A percentile compares a stretch with the other conserved stretches of the same genome.
Evolutionary conservation across 495 filamentous ascomycete genomes (phyloP).

Genomic region (Trichoderma asperelloides): DNA sequence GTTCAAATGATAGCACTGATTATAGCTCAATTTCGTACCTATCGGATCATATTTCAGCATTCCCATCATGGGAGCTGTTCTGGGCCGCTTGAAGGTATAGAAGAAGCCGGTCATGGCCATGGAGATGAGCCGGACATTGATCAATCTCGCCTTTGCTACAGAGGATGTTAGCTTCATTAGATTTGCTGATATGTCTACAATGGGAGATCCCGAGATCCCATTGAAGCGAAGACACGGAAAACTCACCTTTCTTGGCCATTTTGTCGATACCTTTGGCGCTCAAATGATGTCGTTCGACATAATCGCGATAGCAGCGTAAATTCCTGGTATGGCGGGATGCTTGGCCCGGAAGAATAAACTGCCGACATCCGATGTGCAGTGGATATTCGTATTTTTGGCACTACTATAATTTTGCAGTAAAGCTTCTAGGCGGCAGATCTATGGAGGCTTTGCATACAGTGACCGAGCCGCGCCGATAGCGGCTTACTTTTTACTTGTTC

Average conservation of each 20-base stretch:
- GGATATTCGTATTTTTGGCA: not conserved
- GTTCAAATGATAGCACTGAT: too few species aligned
- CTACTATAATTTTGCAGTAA: not conserved
- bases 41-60: constrained; percentile 99
- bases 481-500: not conserved
- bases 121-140: constrained; percentile 87
- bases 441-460: not conserved
- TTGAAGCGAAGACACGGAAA: constrained; percentile 6
- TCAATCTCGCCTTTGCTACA: constrained; percentile 82
- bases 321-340: constrained; percentile 1
- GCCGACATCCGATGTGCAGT: not conserved
- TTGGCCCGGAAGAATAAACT: not conserved
- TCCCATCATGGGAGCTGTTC: constrained; percentile 72
- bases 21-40: constrained; percentile 47
- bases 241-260: constrained; percentile 49
- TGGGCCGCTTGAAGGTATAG: constrained; percentile 77
- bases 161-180: not conserved
- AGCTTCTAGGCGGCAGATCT: not conserved
- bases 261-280: constrained; percentile 13
- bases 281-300: not conserved
- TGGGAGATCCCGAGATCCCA: not conserved
- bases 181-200: not conserved
- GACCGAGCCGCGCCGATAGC: constrained; percentile 3
- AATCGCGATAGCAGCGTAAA: constrained; percentile 3
- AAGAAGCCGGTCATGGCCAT: constrained; percentile 99